Evolutionary conservation across 352 stramenopile genomes (phyloP).

Genomic region (Phytophthora fragariaefolia): DNA sequence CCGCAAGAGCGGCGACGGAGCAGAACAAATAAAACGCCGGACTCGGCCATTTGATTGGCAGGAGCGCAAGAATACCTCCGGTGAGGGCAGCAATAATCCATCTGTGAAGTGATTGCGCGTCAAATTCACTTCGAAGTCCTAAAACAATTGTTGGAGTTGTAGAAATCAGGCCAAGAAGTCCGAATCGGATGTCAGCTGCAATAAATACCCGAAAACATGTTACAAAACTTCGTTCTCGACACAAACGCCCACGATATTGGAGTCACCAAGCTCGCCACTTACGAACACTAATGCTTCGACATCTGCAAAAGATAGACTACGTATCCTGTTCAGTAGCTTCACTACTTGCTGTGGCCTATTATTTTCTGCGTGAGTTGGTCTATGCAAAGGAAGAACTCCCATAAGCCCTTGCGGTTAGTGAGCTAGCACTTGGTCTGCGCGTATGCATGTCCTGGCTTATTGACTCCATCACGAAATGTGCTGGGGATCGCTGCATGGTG

Average conservation of each 20-base stretch:
- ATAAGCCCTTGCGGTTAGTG: constrained; percentile 54
- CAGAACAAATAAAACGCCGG: constrained; percentile 38
- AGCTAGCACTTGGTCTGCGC: constrained; percentile 50
- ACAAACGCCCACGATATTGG: background rate
- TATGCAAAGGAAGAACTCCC: constrained; percentile 23
- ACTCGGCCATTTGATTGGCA: constrained; percentile 50
- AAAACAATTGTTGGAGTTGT: constrained; percentile 46
- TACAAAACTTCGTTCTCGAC: constrained; percentile 39
- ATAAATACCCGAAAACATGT: constrained; percentile 49
- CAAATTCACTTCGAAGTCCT: constrained; percentile 52
- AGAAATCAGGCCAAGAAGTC: constrained; percentile 52
- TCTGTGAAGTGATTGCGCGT: constrained; percentile 70
- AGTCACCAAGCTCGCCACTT: constrained; percentile 34
- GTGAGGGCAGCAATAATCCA: constrained; percentile 67
- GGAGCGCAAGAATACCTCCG: constrained; percentile 69
- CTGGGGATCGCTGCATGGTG: constrained; percentile 14
- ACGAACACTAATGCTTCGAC: constrained; percentile 73
- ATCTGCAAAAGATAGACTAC: constrained; percentile 62
- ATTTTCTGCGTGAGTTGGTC: constrained; percentile 28
- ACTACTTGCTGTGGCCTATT: constrained; percentile 44
- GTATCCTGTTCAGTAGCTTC: constrained; percentile 66
- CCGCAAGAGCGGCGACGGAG: constrained; percentile 57
- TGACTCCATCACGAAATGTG: constrained; percentile 51
- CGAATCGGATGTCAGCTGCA: constrained; percentile 56
- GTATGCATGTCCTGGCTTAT: constrained; percentile 57